phyloP scores from a whole-genome alignment of 805 yeast genomes.

The Wickerhamomyces silvicola region DNA sequence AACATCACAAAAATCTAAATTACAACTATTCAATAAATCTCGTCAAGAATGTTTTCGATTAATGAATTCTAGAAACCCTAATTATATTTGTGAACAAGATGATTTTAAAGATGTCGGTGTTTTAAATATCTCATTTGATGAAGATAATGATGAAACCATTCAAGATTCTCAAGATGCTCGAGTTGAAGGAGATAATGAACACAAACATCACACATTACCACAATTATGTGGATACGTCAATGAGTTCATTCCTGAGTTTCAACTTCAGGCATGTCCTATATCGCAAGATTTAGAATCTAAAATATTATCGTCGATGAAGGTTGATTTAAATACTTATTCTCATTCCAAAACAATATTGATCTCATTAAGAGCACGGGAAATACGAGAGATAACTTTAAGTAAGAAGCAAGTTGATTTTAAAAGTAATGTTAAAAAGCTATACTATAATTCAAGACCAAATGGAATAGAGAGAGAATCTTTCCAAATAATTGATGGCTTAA shows the following conservation, averaged over 20 bases:
- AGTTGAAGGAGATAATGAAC: neutral
- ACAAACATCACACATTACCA: conserved; percentile 18
- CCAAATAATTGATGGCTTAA: conserved; percentile 7
- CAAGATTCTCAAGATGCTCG: conserved; percentile 6
- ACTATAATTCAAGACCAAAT: conserved; percentile 7
- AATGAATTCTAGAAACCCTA: conserved; percentile 8
- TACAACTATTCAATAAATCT: conserved; percentile 3
- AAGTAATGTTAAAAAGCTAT: conserved; percentile 8
- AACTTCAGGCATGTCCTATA: conserved; percentile 48
- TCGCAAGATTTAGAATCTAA: conserved; percentile 43
- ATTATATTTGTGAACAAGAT: conserved; percentile 11
- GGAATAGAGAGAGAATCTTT: conserved; percentile 5
- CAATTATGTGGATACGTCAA: conserved; percentile 22
- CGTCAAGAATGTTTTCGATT: conserved; percentile 8
- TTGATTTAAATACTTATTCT: conserved; percentile 31
- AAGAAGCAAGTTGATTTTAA: conserved; percentile 10
- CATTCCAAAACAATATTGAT: conserved; percentile 26
- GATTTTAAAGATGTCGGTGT: conserved; percentile 22
- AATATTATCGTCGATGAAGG: conserved; percentile 45
- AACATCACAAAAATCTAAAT: conserved; percentile 7
- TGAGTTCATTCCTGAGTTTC: conserved; percentile 25
- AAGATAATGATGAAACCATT: conserved; percentile 9
- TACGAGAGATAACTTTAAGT: conserved; percentile 26
- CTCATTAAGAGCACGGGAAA: conserved; percentile 31
- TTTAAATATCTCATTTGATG: conserved; percentile 19